These are phyloP conservation scores for Leccinum fallax DNA, from an alignment of 1,284 basidiomycete genomes.

Conservation along the genomic window DNA sequence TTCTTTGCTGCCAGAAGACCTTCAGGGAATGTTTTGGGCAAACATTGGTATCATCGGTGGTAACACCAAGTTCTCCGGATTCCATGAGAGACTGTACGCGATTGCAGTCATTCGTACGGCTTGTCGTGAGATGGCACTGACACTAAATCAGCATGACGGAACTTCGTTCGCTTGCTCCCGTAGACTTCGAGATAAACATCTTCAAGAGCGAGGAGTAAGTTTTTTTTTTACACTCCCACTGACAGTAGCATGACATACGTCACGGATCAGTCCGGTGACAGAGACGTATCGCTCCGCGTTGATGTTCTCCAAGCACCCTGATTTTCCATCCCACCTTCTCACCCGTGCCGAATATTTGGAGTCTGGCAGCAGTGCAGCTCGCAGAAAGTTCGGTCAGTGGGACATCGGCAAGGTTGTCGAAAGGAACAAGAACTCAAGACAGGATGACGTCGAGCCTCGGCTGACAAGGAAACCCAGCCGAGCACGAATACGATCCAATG, in stretches of 20 bases:
- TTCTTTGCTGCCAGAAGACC: constrained; percentile 67
- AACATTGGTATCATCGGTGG: constrained; percentile 92
- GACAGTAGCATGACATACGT: constrained; percentile 11
- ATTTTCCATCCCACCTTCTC: constrained; percentile 56
- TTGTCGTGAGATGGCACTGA: constrained; percentile 17
- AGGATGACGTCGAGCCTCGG: constrained; percentile 31
- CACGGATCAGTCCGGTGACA: constrained; percentile 61
- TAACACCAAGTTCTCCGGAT: constrained; percentile 72
- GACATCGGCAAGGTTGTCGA: constrained; percentile 32
- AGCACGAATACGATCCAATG: constrained; percentile 25
- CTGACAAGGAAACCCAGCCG: constrained; percentile 34
- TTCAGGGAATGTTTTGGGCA: constrained; percentile 92
- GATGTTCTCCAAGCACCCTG: constrained; percentile 55
- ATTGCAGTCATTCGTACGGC: constrained; percentile 15
- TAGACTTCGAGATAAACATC: constrained; percentile 72
- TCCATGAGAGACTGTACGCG: constrained; percentile 74
- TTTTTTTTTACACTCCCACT: constrained; percentile 7
- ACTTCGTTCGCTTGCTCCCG: constrained; percentile 76
- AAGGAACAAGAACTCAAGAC: constrained; percentile 23
- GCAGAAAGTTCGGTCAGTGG: constrained; percentile 65
- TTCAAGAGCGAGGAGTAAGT: constrained; percentile 76
- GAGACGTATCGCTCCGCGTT: constrained; percentile 74
- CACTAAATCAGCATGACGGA: constrained; percentile 56
- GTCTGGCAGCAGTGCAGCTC: constrained; percentile 71
- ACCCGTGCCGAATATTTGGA: constrained; percentile 84